Percentiles rank a stretch among this genome's conserved stretches.
Evolutionary conservation across 1,139 yeast species (phyloP).

Genomic region (Candida freyschussii): DNA sequence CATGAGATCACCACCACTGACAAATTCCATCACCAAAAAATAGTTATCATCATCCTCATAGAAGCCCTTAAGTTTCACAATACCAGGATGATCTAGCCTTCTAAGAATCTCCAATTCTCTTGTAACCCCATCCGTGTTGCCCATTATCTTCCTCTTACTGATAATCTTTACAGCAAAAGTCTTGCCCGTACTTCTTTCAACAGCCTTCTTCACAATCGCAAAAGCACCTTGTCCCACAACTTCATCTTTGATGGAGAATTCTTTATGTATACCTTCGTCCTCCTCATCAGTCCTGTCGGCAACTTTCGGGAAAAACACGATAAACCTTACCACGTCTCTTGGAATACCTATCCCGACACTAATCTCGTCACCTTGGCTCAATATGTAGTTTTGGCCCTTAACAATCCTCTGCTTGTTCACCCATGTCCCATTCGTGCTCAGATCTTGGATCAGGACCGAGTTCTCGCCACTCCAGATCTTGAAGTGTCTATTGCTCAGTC

Average conservation of each 20-base stretch:
- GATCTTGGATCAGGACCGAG: conserved; percentile 61
- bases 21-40: conserved; percentile 90
- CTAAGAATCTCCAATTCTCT: conserved; percentile 80
- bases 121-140: conserved; percentile 77
- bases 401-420: conserved; percentile 69
- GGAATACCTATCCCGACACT: conserved; percentile 86
- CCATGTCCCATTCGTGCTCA: conserved; percentile 88
- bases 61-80: conserved; percentile 76
- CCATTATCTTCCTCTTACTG: conserved; percentile 72
- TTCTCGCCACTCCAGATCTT: conserved; percentile 53
- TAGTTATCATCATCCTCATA: conserved; percentile 78
- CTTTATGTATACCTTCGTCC: conserved; percentile 52
- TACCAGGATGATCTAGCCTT: conserved; percentile 75
- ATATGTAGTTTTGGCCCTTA: conserved; percentile 74
- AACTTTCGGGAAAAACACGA: conserved; percentile 42
- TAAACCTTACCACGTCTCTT: conserved; percentile 68
- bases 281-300: conserved; percentile 9
- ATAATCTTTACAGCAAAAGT: conserved; percentile 89
- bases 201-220: conserved; percentile 90
- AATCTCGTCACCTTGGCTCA: conserved; percentile 90
- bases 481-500: conserved; percentile 79
- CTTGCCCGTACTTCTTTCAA: conserved; percentile 78
- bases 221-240: conserved; percentile 96
- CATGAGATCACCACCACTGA: conserved; percentile 97
- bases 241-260: conserved; percentile 75